Evolutionary conservation across 2,329 filamentous ascomycete genomes (phyloP), one percentile per base, ranked within the genome.

Genomic region (Macrophomina phaseolina): DNA sequence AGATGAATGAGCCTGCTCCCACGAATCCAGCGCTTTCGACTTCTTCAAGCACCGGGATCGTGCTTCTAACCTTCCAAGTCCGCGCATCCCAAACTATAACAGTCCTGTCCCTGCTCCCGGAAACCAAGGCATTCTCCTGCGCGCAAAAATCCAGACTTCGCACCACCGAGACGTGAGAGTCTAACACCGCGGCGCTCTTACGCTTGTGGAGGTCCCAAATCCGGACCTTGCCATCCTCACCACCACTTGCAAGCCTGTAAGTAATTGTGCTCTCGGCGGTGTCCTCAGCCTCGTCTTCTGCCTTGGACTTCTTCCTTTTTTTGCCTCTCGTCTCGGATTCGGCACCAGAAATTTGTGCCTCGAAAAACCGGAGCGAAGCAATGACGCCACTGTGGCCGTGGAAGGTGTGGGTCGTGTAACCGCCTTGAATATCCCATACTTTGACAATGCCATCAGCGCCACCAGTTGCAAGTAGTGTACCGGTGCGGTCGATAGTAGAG

Each of bases 81-180:
- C 83, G 87, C 23, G 91, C 86, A 79, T 97, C 91, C 94, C 95
- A 99, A 78, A 96, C 86, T 69, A 95, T 95, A 65, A 95, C 87
- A 0, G 95, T 98, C 81, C 97, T 96, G 81, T 99, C 95, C 80
- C 95, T 87, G 76, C 93, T 91, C 23, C 89, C 93, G 5, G 93
- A 95, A 2, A 99, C 85, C 36, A 99, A 82, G 5, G 89, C 83
- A 74, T 94, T 89, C 73, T 93, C 88, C 65, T 89, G 81, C 0
- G 88, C 78, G 5, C 91, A 95, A 77, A 91, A 99, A 72, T 95
- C 91, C 60, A 99, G 78, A 63, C 89, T 89, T 71, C 93, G 90
- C n/a, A 99, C 92, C 71, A 98, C 92, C 9, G 95, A 98, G 28
- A 97, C 93, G 76, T 99, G 96, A 0, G 93, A 95, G 68, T 98